Percentiles rank a stretch among this genome's conserved stretches.
phyloP scores from a whole-genome alignment of 306 rosid genomes.

The Lupinus albus region DNA sequence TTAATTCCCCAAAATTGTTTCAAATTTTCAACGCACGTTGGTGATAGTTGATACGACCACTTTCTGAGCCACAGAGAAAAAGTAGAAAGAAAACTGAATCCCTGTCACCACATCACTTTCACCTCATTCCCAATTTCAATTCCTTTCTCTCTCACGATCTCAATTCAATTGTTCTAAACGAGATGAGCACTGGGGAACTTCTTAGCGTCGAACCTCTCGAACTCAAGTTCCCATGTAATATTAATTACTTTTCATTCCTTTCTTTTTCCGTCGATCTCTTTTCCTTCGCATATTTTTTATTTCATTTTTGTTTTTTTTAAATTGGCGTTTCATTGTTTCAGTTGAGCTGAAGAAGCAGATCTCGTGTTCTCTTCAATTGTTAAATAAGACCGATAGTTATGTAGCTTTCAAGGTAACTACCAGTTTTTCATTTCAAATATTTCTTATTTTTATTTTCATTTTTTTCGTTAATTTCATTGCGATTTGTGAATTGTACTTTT shows the following conservation, averaged over 20 bases:
- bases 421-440: not conserved
- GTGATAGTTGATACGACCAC: slow-evolving; percentile 21
- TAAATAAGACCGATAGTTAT: slow-evolving; percentile 84
- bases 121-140: slow-evolving; percentile 26
- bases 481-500: slow-evolving; percentile 25
- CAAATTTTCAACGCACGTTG: slow-evolving; percentile 31
- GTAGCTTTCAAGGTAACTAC: slow-evolving; percentile 84
- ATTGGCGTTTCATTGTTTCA: not conserved
- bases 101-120: slow-evolving; percentile 33
- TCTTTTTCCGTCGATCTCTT: slow-evolving; percentile 42
- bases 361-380: slow-evolving; percentile 87
- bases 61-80: slow-evolving; percentile 42
- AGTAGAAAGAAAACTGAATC: slow-evolving; percentile 26
- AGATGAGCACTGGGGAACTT: slow-evolving; percentile 87
- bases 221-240: slow-evolving; percentile 84
- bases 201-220: slow-evolving; percentile 90
- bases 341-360: slow-evolving; percentile 99
- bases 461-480: not conserved
- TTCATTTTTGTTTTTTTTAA: not conserved
- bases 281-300: slow-evolving; percentile 21
- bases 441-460: not conserved
- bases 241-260: slow-evolving; percentile 36
- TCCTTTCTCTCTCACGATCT: slow-evolving; percentile 39
- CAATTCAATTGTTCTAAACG: slow-evolving; percentile 26
- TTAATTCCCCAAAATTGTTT: too few species aligned